These are phyloP conservation scores for Volvariella volvacea DNA, from an alignment of 1,284 basidiomycete species.

Conservation along the genomic window DNA sequence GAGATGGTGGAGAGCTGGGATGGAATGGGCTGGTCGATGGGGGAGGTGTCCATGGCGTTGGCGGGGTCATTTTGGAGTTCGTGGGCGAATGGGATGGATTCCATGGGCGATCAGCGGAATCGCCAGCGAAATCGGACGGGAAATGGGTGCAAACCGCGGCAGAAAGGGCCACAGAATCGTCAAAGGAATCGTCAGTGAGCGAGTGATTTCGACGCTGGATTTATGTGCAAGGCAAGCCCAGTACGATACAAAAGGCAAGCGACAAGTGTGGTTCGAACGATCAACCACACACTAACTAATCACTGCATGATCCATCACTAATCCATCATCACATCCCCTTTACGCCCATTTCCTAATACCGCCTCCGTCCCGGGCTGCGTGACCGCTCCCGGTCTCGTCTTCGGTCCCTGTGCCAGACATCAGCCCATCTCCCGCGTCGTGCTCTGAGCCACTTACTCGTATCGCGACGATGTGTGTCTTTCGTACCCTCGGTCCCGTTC, in stretches of 20 bases:
- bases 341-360: conserved; percentile 50
- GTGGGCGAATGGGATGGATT: conserved; percentile 21
- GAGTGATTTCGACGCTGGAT: no score
- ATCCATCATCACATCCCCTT: no score
- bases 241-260: no score
- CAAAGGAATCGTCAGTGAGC: no score
- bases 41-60: conserved; percentile 28
- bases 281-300: conserved; percentile 6
- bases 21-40: conserved; percentile 16
- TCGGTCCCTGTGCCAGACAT: conserved; percentile 52
- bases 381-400: conserved; percentile 71
- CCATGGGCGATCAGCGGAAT: no score
- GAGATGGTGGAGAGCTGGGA: neutral
- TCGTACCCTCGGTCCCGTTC: conserved; percentile 68
- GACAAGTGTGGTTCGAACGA: neutral
- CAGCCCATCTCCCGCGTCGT: no score
- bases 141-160: no score
- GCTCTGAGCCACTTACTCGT: conserved; percentile 62
- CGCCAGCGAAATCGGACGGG: no score
- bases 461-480: conserved; percentile 60
- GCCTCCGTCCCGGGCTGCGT: conserved; percentile 66
- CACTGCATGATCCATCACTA: conserved; percentile 19
- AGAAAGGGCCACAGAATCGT: no score
- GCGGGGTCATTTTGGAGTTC: conserved; percentile 20
- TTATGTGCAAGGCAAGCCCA: no score